These are phyloP conservation scores for Leptographium flavum DNA, from an alignment of 2,329 filamentous ascomycete genomes.

Conservation along the genomic window DNA sequence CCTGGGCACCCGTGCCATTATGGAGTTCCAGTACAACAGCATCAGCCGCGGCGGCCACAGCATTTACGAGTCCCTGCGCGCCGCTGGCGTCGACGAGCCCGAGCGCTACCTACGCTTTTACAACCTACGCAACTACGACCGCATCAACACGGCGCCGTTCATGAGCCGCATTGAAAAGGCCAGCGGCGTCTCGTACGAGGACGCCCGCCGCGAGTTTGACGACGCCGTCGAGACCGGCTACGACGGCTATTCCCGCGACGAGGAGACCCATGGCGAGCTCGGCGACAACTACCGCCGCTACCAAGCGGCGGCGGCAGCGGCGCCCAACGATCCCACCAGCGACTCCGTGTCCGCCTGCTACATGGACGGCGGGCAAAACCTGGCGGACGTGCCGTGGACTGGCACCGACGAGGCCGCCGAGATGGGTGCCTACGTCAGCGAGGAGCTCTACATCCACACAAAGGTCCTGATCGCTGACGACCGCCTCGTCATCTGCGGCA, in stretches of 20 bases:
- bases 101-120: slow-evolving; percentile 68
- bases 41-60: slow-evolving; percentile 66
- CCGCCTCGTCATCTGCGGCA: slow-evolving; percentile 67
- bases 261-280: slow-evolving; percentile 13
- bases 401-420: slow-evolving; percentile 30
- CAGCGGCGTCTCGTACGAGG: slow-evolving; percentile 53
- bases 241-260: slow-evolving; percentile 17
- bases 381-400: slow-evolving; percentile 27
- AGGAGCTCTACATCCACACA: slow-evolving; percentile 49
- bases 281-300: slow-evolving; percentile 51
- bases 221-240: slow-evolving; percentile 36
- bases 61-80: slow-evolving; percentile 58
- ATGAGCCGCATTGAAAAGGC: slow-evolving; percentile 46
- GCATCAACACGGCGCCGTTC: slow-evolving; percentile 55
- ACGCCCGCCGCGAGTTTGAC: slow-evolving; percentile 49
- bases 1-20: slow-evolving; percentile 67
- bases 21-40: slow-evolving; percentile 74
- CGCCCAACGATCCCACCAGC: slow-evolving; percentile 32
- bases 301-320: slow-evolving; percentile 49
- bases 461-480: slow-evolving; percentile 75
- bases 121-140: slow-evolving; percentile 72
- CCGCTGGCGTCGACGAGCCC: slow-evolving; percentile 52
- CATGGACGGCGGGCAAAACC: slow-evolving; percentile 63
- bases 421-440: slow-evolving; percentile 45
- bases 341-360: slow-evolving; percentile 70